Evolutionary conservation across 805 yeast species (phyloP), one percentile per base, ranked within the genome.

Genomic region (Candida maris): DNA sequence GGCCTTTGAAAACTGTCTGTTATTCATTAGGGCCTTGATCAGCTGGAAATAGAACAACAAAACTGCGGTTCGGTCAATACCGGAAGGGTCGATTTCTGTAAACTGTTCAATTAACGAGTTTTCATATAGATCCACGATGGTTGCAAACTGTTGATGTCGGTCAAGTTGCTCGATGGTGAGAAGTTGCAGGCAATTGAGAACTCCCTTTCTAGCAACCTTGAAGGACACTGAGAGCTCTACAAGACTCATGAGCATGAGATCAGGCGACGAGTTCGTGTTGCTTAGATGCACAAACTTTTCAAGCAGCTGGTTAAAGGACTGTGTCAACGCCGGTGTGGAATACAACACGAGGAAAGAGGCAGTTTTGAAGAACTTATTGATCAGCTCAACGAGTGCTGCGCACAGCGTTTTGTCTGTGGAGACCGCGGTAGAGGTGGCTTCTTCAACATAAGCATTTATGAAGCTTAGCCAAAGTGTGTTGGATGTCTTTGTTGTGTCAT

Each of bases 21-120:
- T 16, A 28, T 48, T 40, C 19, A 48, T 42, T n/a, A 52, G 34
- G 1, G 59, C 39, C 17, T 37, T 42, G 12, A 46, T 43, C 5
- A 54, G 6, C 2, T 35, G 22, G 19, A 41, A 45, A 32, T 48
- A 54, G 27, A 53, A 51, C 1, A 22, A 17, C 5, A 46, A 41
- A 4, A 58, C 17, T 16, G 38, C 28, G 6, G 23, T 14, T 20
- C 34, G 40, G 4, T 32, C 27, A 8, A 52, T 14, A 2, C 36
- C 14, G 12, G 27, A 22, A 0, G 46, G 25, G 35, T 52, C 54
- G 26, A 57, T 44, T 5, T 34, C 19, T 19, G 19, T 15, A 32
- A 38, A 47, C 6, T 30, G 27, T 5, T 28, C 38, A 3, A 47
- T 20, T 10, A 25, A 28, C 8, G 17, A 6, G 1, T 34, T 23